Conservation (phyloP, 2,329 filamentous ascomycete genomes). For the Westerdykella aurantiaca region DNA sequence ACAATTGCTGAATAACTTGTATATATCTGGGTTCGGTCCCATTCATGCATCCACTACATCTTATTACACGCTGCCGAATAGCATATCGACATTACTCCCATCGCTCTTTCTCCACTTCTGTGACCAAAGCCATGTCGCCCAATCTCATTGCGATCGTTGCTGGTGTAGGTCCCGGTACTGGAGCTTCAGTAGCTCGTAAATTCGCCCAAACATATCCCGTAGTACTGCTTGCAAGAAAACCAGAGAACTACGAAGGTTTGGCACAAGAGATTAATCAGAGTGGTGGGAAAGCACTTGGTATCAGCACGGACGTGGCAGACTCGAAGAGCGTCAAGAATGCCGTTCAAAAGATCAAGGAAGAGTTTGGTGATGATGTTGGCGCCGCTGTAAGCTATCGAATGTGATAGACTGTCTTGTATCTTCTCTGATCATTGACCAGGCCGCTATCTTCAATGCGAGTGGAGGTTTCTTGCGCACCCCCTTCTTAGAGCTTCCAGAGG, state of each 20-base stretch:
- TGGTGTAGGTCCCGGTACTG: conserved; percentile 68
- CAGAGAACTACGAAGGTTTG: conserved; percentile 60
- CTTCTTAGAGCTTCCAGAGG: conserved; percentile 55
- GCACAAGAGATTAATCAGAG: conserved; percentile 61
- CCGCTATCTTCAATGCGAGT: conserved; percentile 66
- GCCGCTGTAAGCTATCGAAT: conserved; percentile 24
- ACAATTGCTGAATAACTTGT: not conserved
- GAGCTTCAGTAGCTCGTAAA: conserved; percentile 54
- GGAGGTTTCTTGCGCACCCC: conserved; percentile 55
- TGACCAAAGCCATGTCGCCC: conserved; percentile 29
- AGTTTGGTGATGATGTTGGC: conserved; percentile 48
- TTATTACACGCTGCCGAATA: too few relatives aligned
- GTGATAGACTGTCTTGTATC: not conserved
- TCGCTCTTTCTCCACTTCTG: not conserved
- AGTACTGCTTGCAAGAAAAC: conserved; percentile 65
- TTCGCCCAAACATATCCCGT: conserved; percentile 64
- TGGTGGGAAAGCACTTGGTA: conserved; percentile 66
- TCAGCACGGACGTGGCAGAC: conserved; percentile 60
- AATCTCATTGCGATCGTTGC: conserved; percentile 63
- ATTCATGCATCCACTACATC: too few relatives aligned
- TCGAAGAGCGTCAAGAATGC: conserved; percentile 52
- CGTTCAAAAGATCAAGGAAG: conserved; percentile 56
- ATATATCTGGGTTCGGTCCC: too few relatives aligned
- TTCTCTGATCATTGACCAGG: conserved; percentile 24
- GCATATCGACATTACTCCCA: too few relatives aligned